Base-by-base conservation (phyloP, 2,329 filamentous ascomycete species). In the Nannizzia gypsea region DNA sequence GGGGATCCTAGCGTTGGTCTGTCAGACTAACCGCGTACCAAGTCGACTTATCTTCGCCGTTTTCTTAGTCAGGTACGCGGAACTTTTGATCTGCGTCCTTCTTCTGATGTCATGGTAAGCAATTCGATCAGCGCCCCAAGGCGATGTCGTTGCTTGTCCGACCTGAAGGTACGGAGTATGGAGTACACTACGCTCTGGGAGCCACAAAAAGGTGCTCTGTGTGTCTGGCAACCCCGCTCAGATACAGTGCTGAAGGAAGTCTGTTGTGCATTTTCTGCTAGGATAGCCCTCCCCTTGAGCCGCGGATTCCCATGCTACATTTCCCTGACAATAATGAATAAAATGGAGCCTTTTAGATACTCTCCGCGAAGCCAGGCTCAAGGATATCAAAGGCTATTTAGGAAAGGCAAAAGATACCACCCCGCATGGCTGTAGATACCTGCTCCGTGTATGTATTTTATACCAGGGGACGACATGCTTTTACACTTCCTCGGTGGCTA, bases 261-360 rank as follows among this genome's bases (percentile, higher is more conserved):
- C 17, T 52, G 22, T 52, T 11, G 15, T 52, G 48, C 48, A 13
- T 31, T 31, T 52, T 15, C n/a, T n/a, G 48, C 48, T 52, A 24
- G 48, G 48, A 24, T 52, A 52, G 22, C 48, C 48, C 24, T 52
- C 26, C 48, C 31, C 48, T 52, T 52, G 48, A 52, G 48, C 48
- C 48, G 48, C 24, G 48, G 48, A 52, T 31, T 31, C 48, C 48
- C 48, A 48, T 48, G 44, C 44, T 28, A 8, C 22, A 13, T 31
- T 31, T 52, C 48, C 22, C 22, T 24, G 13, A 42, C n/a, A 42
- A n/a, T 1, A 5, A 15, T 6, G n/a, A 17, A 42, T 36, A 8
- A 17, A n/a, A 42, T 52, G 24, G 48, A 15, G 48, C 13, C 22
- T 17, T 20, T 4, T 9, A 20, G 44, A 3, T 22, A 26, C 44